phyloP scores from a whole-genome alignment of 257 asterid species.

The Solanum ossicruentum region DNA sequence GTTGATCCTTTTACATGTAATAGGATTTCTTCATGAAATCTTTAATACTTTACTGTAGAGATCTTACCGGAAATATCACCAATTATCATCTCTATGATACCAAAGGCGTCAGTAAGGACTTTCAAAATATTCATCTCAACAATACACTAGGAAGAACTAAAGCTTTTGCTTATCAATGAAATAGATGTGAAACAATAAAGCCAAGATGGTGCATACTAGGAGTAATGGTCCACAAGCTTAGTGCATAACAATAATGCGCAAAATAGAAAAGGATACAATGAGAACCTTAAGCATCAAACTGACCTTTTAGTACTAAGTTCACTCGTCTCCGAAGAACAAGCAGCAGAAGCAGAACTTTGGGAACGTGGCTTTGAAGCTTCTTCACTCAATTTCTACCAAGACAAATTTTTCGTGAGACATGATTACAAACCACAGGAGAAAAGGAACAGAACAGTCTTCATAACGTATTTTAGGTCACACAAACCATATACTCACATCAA shows the following conservation, averaged over 20 bases:
- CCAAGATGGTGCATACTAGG: background rate
- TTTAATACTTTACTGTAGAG: background rate
- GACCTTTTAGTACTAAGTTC: conserved; percentile 36
- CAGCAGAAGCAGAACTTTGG: conserved; percentile 34
- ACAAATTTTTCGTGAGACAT: conserved; percentile 17
- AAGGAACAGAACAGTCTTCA: background rate
- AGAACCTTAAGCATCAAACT: background rate
- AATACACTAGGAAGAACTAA: background rate
- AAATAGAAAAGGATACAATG: background rate
- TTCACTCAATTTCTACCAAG: conserved; percentile 60
- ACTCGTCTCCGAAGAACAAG: conserved; percentile 38
- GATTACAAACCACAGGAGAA: background rate
- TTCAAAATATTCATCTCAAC: background rate
- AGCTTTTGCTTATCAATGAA: background rate
- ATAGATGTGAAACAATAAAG: background rate
- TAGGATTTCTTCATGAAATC: background rate
- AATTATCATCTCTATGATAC: background rate
- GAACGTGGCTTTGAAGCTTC: conserved; percentile 32
- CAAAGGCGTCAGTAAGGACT: background rate
- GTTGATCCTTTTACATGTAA: background rate
- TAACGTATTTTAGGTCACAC: conserved; percentile 3
- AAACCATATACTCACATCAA: conserved; percentile 71
- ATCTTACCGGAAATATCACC: background rate
- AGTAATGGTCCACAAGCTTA: background rate
- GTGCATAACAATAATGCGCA: background rate